Percentiles rank a stretch among this genome's conserved stretches.
Evolutionary conservation across 2,329 filamentous ascomycete genomes (phyloP).

Genomic region (Cadophora gregata): DNA sequence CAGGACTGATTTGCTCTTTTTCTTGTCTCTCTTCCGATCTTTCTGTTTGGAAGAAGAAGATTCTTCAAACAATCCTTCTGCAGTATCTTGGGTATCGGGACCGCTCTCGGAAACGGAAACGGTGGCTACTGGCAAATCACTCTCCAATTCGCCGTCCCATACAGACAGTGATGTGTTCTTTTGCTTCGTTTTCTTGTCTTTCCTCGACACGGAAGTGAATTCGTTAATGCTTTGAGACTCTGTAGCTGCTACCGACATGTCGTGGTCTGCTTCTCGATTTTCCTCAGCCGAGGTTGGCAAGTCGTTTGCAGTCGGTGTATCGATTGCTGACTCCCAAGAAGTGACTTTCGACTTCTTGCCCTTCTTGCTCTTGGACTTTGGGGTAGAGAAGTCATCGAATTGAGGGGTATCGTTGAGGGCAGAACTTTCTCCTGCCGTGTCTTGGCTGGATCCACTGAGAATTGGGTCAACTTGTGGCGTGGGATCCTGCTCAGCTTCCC

Average conservation of each 20-base stretch:
- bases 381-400: conserved; percentile 12
- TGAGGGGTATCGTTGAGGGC: neutral
- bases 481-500: conserved; percentile 22
- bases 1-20: conserved; percentile 32
- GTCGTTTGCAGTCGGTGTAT: neutral
- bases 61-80: conserved; percentile 17
- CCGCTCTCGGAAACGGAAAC: neutral
- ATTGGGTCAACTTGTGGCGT: neutral
- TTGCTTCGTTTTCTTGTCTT: conserved; percentile 43
- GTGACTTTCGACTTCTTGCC: conserved; percentile 18
- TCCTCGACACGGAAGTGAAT: conserved; percentile 26
- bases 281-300: neutral
- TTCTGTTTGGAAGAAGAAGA: conserved; percentile 20
- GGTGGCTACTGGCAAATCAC: neutral
- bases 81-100: neutral
- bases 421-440: neutral
- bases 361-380: conserved; percentile 14
- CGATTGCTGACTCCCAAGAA: conserved; percentile 6
- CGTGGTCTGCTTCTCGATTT: conserved; percentile 13
- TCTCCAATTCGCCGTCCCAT: conserved; percentile 19
- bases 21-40: conserved; percentile 28
- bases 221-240: conserved; percentile 13
- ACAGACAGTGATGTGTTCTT: conserved; percentile 24
- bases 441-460: neutral
- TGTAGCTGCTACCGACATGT: neutral